phyloP scores from a whole-genome alignment of 2,329 filamentous ascomycete genomes.

The Colletotrichum orbiculare region DNA sequence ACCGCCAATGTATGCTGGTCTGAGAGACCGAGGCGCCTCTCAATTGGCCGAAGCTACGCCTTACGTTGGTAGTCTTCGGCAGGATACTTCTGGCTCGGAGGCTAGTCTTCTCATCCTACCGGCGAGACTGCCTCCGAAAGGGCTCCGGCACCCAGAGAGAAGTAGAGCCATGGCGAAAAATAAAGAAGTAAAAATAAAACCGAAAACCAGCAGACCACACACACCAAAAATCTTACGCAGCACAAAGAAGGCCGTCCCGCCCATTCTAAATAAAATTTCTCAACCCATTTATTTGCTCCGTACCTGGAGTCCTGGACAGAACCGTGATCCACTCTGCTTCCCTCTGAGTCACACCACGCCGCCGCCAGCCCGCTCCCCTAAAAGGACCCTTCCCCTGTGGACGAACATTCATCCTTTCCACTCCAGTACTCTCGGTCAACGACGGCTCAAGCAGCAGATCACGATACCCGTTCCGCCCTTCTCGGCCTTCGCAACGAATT shows the following conservation, averaged over 20 bases:
- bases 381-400: constrained; percentile 36
- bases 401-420: constrained; percentile 35
- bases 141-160: constrained; percentile 1
- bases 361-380: neutral
- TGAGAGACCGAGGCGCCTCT: neutral
- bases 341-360: constrained; percentile 30
- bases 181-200: neutral
- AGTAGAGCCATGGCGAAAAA: neutral
- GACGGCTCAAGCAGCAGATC: constrained; percentile 36
- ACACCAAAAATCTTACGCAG: neutral
- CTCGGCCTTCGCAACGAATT: constrained; percentile 18
- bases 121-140: constrained; percentile 30
- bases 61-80: too few relatives aligned
- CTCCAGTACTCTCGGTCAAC: constrained; percentile 30
- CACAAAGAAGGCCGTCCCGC: too few relatives aligned
- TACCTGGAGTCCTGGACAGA: too few relatives aligned
- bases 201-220: neutral
- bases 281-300: too few relatives aligned
- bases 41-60: too few relatives aligned
- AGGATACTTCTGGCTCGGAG: neutral
- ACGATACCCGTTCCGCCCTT: constrained; percentile 30
- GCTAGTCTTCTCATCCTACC: neutral
- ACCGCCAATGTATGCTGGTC: neutral
- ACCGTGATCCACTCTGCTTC: too few relatives aligned
- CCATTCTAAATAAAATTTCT: too few relatives aligned